phyloP scores from a whole-genome alignment of 176 grass and related monocot genomes.

The Aegilops umbellulata region DNA sequence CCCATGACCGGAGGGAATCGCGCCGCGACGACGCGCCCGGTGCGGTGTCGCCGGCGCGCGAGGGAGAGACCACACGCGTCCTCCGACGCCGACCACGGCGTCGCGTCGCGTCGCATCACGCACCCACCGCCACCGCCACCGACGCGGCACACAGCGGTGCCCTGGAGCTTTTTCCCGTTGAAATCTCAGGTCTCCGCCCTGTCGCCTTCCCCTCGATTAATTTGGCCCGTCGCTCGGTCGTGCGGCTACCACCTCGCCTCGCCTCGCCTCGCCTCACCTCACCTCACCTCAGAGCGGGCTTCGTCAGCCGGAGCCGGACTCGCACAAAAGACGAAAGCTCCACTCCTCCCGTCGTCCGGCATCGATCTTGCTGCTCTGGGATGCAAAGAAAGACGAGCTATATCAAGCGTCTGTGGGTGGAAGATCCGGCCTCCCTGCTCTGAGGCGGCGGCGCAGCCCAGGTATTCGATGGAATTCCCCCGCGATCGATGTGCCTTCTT shows the following conservation, averaged over 20 bases:
- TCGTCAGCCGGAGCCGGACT: background rate
- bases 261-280: background rate
- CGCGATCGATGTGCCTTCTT: background rate
- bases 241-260: background rate
- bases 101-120: background rate
- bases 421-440: background rate
- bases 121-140: background rate
- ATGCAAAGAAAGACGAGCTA: background rate
- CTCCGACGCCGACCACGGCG: background rate
- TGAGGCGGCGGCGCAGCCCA: background rate
- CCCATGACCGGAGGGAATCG: background rate
- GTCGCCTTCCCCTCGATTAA: background rate
- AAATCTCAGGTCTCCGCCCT: background rate
- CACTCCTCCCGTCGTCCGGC: background rate
- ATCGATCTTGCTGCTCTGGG: background rate
- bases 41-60: conserved; percentile 1
- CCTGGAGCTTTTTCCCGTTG: background rate
- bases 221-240: conserved; percentile 8
- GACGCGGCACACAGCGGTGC: background rate
- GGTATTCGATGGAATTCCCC: conserved; percentile 25
- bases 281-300: background rate
- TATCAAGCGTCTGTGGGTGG: background rate
- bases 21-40: background rate
- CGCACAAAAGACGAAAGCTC: background rate
- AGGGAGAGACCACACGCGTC: background rate